Percentiles rank a stretch among this genome's conserved stretches.
Evolutionary conservation across 352 stramenopile genomes (phyloP).

Genomic region (Globisporangium abappressorium): DNA sequence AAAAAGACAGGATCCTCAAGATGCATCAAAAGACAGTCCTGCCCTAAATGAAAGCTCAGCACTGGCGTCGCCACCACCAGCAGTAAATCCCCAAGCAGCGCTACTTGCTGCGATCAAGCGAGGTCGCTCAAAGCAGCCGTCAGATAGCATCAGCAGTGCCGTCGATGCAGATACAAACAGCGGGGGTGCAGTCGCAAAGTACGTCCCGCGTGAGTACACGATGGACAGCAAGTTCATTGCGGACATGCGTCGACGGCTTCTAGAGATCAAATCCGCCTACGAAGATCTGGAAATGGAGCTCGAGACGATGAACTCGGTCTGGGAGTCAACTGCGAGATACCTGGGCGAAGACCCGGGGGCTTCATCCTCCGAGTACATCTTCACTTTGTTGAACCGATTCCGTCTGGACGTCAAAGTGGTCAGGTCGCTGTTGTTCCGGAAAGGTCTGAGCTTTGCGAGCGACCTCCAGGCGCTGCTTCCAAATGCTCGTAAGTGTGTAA

Average conservation of each 20-base stretch:
- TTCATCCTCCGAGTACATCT: conserved; percentile 71
- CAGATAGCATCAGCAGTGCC: not conserved
- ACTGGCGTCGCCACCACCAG: too few species aligned
- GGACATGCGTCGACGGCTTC: conserved; percentile 41
- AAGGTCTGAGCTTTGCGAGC: conserved; percentile 47
- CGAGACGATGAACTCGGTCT: conserved; percentile 52
- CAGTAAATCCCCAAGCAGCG: conserved; percentile 19
- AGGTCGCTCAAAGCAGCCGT: conserved; percentile 12
- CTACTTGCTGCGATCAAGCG: conserved; percentile 31
- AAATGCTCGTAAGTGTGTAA: conserved; percentile 37
- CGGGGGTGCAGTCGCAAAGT: conserved; percentile 10
- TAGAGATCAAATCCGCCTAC: conserved; percentile 48
- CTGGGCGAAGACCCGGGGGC: conserved; percentile 53
- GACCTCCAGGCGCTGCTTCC: conserved; percentile 30
- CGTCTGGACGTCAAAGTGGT: conserved; percentile 75
- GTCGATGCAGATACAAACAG: not conserved
- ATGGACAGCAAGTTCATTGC: conserved; percentile 59
- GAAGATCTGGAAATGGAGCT: conserved; percentile 69
- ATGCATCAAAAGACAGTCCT: not conserved
- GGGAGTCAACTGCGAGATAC: conserved; percentile 66
- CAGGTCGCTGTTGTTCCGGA: conserved; percentile 55
- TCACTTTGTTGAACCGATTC: conserved; percentile 68
- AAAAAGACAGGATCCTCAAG: not conserved
- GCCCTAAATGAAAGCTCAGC: not conserved
- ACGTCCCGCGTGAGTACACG: conserved; percentile 43